Evolutionary conservation across 805 yeast species (phyloP), one percentile per base, ranked within the genome.

Genomic region (Scheffersomyces spartinae): DNA sequence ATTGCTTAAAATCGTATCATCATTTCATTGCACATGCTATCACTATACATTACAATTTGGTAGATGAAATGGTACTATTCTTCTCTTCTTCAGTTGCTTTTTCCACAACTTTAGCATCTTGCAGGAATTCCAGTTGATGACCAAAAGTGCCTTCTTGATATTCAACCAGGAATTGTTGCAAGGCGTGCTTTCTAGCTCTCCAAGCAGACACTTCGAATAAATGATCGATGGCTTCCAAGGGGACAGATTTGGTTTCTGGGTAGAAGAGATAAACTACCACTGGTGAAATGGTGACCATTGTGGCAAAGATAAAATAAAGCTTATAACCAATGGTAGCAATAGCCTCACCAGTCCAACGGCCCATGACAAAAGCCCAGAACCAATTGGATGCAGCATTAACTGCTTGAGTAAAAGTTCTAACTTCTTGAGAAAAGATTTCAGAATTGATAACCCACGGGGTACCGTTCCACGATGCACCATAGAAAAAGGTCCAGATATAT

Each of bases 321-420:
- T 66, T 68, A 38, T 55, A 65, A 4, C 55, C 52, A 46, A 64
- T 61, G 17, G 45, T 42, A 16, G 46, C 45, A 24, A 64, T 52
- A 48, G 66, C 65, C 32, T 64, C 45, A 15, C 62, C 58, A 7
- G 68, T 56, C 34, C 55, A 58, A 32, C 66, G 49, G 5, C 66
- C 67, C 47, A 64, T 55, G 29, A 65, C 54, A 35, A 65, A 65
- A 5, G 64, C 66, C 60, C 68, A 61, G 36, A 62, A 55, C 71
- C 71, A 64, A 27, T 61, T 59, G 15, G 63, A 49, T 6, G 64
- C 48, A 0, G 68, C 61, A 31, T 61, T 61, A 27, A 63, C 43
- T 13, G 64, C 55, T 33, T 55, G 61, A 9, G 61, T 57, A 5
- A 55, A 53, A 8, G 58, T 55, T 35, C 70, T 42, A 21, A 62